These are phyloP conservation scores for Gonapodya sp. DNA, from an alignment of 192 early-diverging fungal species.

Conservation along the genomic window DNA sequence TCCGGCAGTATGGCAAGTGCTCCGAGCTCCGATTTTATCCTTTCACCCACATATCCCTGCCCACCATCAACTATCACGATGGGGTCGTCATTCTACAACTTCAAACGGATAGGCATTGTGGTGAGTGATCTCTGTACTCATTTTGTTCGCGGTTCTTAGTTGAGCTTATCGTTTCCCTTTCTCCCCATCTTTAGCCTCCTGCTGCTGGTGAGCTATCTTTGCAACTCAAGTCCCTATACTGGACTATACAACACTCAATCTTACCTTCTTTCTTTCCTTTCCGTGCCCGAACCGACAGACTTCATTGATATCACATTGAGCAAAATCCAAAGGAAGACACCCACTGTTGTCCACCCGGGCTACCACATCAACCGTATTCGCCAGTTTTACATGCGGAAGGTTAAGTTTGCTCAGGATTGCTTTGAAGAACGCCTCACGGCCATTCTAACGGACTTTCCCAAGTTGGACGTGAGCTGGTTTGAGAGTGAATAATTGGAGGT, in stretches of 20 bases:
- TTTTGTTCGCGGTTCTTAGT: background rate
- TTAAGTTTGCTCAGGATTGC: constrained; percentile 94
- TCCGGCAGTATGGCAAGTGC: too few species aligned
- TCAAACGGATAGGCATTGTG: background rate
- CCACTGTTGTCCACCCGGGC: constrained; percentile 90
- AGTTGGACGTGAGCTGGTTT: constrained; percentile 70
- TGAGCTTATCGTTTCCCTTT: background rate
- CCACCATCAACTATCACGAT: background rate
- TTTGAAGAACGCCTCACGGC: constrained; percentile 95
- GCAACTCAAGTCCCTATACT: background rate
- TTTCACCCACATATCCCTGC: background rate
- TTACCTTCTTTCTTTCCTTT: background rate
- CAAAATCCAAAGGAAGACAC: constrained; percentile 97
- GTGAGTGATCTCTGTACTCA: background rate
- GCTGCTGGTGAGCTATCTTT: background rate
- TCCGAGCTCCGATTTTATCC: background rate
- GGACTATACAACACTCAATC: background rate
- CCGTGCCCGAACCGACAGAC: constrained; percentile 2
- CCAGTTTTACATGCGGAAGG: constrained; percentile 99
- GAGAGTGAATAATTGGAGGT: background rate
- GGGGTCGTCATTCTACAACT: constrained; percentile 1
- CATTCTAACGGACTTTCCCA: constrained; percentile 93
- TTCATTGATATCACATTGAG: constrained; percentile 97
- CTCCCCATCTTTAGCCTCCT: background rate
- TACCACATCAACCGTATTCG: constrained; percentile 96